Evolutionary conservation across 2,329 filamentous ascomycete genomes (phyloP).

Genomic region (Huntiella abstrusa): DNA sequence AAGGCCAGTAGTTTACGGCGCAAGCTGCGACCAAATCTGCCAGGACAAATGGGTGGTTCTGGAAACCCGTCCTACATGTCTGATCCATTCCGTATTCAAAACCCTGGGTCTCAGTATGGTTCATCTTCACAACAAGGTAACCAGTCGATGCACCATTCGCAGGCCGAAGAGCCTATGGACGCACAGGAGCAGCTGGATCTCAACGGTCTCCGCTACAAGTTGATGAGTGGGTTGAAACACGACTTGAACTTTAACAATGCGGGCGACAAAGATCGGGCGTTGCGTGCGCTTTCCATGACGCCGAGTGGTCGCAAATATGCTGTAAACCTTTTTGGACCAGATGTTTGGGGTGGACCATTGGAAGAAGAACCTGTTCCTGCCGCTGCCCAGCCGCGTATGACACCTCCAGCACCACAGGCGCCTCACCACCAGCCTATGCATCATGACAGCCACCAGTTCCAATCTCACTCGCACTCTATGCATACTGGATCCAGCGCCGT

Average conservation of each 20-base stretch:
- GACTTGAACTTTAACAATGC: conserved; percentile 26
- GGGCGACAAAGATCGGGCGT: conserved; percentile 28
- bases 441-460: too few relatives aligned
- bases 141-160: conserved; percentile 15
- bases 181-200: conserved; percentile 26
- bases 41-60: conserved; percentile 5
- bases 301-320: conserved; percentile 31
- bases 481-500: too few relatives aligned
- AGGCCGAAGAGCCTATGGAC: conserved; percentile 16
- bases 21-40: conserved; percentile 43
- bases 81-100: conserved; percentile 13
- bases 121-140: conserved; percentile 8
- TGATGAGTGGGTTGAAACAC: conserved; percentile 29
- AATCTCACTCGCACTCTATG: too few relatives aligned
- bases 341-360: conserved; percentile 21
- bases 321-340: conserved; percentile 30
- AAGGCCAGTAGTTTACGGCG: conserved; percentile 58
- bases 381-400: too few relatives aligned
- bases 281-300: conserved; percentile 33
- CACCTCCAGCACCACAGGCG: too few relatives aligned
- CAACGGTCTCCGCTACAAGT: conserved; percentile 9
- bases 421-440: too few relatives aligned
- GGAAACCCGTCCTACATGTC: conserved; percentile 13
- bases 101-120: conserved; percentile 13
- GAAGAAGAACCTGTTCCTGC: too few relatives aligned